These are phyloP conservation scores for Rosa multiflora DNA, from an alignment of 306 rosid genomes.

Conservation along the genomic window DNA sequence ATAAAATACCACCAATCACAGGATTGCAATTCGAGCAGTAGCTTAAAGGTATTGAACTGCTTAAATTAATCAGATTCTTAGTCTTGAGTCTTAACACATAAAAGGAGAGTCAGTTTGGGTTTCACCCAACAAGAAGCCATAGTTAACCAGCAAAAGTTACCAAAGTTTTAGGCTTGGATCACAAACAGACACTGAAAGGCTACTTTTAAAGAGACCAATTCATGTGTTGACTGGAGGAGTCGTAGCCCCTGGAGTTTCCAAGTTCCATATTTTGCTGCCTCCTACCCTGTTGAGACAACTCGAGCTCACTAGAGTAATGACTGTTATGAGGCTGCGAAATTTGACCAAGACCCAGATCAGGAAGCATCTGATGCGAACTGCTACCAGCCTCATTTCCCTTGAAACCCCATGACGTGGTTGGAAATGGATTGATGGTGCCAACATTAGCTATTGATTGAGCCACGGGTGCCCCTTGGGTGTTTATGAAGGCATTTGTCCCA, in stretches of 20 bases:
- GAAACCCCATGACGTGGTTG: constrained; percentile 56
- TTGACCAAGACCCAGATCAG: constrained; percentile 68
- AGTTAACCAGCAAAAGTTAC: neutral
- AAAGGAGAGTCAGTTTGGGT: neutral
- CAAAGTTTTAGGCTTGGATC: neutral
- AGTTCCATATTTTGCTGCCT: constrained; percentile 76
- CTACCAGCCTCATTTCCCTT: constrained; percentile 56
- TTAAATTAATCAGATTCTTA: neutral
- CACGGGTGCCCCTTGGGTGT: constrained; percentile 55
- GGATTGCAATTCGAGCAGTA: neutral
- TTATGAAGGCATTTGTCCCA: constrained; percentile 50
- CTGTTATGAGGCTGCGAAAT: constrained; percentile 49
- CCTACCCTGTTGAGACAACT: constrained; percentile 54
- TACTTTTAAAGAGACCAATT: constrained; percentile 70
- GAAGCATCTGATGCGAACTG: constrained; percentile 44
- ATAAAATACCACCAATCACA: neutral
- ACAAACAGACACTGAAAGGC: constrained; percentile 20
- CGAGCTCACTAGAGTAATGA: constrained; percentile 51
- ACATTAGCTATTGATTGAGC: constrained; percentile 51
- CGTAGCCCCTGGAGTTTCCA: constrained; percentile 51
- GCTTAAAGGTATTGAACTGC: neutral
- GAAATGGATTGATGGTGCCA: constrained; percentile 47
- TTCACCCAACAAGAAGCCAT: neutral
- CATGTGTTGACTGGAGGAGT: constrained; percentile 47
- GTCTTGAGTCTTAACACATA: neutral